Evolutionary conservation across 768 basidiomycete species (phyloP), one percentile per base, ranked within the genome.

Genomic region (Amylocystis lapponica): DNA sequence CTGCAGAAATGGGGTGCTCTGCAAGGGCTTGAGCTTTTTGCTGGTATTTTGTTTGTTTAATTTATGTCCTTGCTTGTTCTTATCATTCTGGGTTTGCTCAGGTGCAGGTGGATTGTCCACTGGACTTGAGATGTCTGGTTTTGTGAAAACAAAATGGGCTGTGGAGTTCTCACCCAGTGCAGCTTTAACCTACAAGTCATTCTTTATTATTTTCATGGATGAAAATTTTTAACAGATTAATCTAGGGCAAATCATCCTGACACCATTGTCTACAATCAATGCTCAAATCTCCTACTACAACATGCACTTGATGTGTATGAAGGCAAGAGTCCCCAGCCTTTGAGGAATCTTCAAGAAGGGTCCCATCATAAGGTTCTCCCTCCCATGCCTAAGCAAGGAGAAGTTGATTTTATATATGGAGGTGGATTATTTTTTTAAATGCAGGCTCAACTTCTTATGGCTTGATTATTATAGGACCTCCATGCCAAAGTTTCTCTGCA

Each of bases 51-150:
- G 19, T 38, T 2, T 4, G n/a, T 19, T 27, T 0, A 4, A 5
- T 16, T 40, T 29, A 41, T 41, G 27, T 23, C n/a, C 10, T 34
- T 11, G 16, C n/a, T 4, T 11, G 19, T 31, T 35, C 10, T 25
- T 22, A 36, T 35, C 13, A 29, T 10, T 13, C 19, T 19, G 16
- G 22, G n/a, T 39, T 4, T 35, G n/a, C 23, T 13, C 45, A 86
- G 84, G 85, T 58, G 86, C 83, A 27, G 86, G 86, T 39, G 86
- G 86, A 3, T 69, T 89, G 5, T 81, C 83, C 3, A 73, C 78
- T 27, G 86, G 86, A 1, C 64, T 88, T 45, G 70, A 78, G 36
- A 54, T 79, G 49, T 79, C 81, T 5, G 71, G 72, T 0, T 77
- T 74, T 58, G 75, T 86, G 6, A 66, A 81, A 14, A 82, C 81